phyloP scores from a whole-genome alignment of 495 filamentous ascomycete species.

The Bacidia gigantensis region DNA sequence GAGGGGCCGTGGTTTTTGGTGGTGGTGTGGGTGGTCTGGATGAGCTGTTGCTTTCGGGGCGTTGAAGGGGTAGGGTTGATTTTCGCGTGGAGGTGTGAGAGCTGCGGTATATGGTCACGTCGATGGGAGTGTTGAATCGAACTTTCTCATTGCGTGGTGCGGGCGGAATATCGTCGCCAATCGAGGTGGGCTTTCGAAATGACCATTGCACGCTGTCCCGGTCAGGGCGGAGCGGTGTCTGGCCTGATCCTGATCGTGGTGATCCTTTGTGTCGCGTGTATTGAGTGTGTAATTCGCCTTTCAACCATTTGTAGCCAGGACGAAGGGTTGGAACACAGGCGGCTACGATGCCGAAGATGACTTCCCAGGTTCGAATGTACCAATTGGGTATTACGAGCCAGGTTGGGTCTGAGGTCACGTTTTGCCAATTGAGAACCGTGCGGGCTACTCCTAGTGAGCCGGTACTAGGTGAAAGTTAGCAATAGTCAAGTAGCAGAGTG shows the following conservation, averaged over 20 bases:
- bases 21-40: neutral
- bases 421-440: conserved; percentile 10
- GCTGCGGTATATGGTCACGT: neutral
- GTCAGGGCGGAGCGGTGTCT: neutral
- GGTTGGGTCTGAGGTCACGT: conserved; percentile 4
- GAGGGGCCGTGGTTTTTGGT: neutral
- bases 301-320: conserved; percentile 7
- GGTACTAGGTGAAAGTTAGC: neutral
- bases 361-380: conserved; percentile 9
- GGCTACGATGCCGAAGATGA: conserved; percentile 9
- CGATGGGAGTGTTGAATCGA: neutral
- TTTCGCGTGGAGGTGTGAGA: neutral
- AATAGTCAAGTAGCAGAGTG: no score
- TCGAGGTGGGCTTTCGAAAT: neutral
- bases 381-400: conserved; percentile 3
- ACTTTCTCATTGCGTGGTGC: neutral
- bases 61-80: neutral
- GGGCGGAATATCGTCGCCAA: neutral
- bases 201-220: neutral
- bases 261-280: neutral
- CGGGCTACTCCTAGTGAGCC: conserved; percentile 5
- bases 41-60: neutral
- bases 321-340: conserved; percentile 13
- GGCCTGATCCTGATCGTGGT: neutral
- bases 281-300: neutral